Conservation (phyloP, 179 eudicot genomes). For the Pouteria campechiana region DNA sequence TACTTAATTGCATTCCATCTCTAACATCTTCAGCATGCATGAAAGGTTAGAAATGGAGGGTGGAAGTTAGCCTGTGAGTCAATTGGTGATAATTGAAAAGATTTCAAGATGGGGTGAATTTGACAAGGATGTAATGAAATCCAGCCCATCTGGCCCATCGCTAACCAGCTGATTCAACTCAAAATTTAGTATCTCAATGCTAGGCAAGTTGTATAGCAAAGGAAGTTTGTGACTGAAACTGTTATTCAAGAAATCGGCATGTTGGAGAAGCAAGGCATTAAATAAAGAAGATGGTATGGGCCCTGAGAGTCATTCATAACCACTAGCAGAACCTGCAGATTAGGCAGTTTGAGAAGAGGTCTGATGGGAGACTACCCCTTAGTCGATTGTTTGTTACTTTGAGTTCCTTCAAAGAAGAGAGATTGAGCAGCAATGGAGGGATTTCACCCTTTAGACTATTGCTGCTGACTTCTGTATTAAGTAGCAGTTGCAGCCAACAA, state of each 20-base stretch:
- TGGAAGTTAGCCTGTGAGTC: neutral
- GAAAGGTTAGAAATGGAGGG: neutral
- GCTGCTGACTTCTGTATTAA: slow-evolving; percentile 22
- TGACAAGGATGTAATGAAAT: neutral
- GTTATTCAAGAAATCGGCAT: neutral
- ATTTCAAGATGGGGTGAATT: neutral
- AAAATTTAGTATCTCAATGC: neutral
- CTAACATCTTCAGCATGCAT: neutral
- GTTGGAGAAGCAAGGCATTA: neutral
- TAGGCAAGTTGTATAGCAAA: neutral
- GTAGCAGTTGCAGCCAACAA: slow-evolving; percentile 49
- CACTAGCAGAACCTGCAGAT: too few relatives aligned
- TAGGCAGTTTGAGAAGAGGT: too few relatives aligned
- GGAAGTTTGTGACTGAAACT: neutral
- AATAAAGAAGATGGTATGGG: neutral
- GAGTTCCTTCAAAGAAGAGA: slow-evolving; percentile 7
- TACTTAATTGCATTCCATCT: neutral
- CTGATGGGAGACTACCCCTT: slow-evolving; percentile 5
- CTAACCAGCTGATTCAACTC: neutral
- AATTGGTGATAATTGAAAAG: neutral
- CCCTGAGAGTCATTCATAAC: too few relatives aligned
- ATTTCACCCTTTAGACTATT: slow-evolving; percentile 57
- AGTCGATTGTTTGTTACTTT: slow-evolving; percentile 3
- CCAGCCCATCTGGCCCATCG: neutral
- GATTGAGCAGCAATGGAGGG: slow-evolving; percentile 18